Conservation (phyloP, 441 rosid genomes). For the Mallotus japonicus region DNA sequence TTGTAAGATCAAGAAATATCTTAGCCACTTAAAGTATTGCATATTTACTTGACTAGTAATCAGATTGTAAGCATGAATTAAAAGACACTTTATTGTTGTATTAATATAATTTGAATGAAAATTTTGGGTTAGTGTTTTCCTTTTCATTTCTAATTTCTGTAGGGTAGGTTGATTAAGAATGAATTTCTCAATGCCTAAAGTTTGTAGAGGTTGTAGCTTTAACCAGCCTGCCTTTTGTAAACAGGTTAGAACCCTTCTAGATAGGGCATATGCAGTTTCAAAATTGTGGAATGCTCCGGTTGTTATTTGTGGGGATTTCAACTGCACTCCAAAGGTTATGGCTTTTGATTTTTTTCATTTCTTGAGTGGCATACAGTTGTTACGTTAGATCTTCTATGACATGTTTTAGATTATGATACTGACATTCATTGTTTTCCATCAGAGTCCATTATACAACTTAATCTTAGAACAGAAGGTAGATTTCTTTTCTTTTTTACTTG, state of each 20-base stretch:
- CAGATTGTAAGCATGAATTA: not conserved
- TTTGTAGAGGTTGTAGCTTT: conserved; percentile 8
- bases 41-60: not conserved
- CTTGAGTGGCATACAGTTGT: conserved; percentile 13
- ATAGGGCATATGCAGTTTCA: conserved; percentile 74
- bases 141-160: conserved; percentile 2
- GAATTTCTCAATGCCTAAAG: not conserved
- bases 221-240: conserved; percentile 19
- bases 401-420: not conserved
- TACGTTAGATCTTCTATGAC: conserved; percentile 6
- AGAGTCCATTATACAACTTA: conserved; percentile 95
- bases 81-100: not conserved
- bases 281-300: conserved; percentile 84
- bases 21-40: not conserved
- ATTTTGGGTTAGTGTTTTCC: not conserved
- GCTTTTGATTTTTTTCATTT: conserved; percentile 13
- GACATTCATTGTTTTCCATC: conserved; percentile 35
- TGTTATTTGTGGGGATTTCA: conserved; percentile 95
- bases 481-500: conserved; percentile 11
- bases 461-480: conserved; percentile 79
- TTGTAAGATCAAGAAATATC: conserved; percentile 10
- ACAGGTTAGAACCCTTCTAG: conserved; percentile 79
- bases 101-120: not conserved
- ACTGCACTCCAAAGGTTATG: conserved; percentile 86
- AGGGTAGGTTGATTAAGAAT: not conserved